Conservation (phyloP, 1,284 basidiomycete species). For the Pseudozyma hubeiensis region DNA sequence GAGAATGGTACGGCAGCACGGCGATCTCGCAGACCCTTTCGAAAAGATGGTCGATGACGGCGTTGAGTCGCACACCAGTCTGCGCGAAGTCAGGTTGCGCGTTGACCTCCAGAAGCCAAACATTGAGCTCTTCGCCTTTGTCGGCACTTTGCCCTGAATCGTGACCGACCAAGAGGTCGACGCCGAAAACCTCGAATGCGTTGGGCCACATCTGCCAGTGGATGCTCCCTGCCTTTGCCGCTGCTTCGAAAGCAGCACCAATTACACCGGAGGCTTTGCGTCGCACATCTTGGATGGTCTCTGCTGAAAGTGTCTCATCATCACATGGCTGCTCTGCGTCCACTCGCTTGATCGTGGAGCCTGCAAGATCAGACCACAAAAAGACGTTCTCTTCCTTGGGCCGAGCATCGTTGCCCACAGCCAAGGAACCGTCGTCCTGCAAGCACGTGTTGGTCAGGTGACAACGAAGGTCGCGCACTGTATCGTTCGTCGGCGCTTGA, state of each 20-base stretch:
- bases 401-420: constrained; percentile 36
- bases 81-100: constrained; percentile 96
- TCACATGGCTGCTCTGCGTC: constrained; percentile 62
- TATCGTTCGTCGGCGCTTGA: constrained; percentile 38
- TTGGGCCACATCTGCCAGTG: constrained; percentile 89
- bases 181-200: constrained; percentile 93
- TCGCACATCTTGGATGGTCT: constrained; percentile 70
- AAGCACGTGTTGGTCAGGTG: constrained; percentile 97
- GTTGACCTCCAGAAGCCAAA: constrained; percentile 89
- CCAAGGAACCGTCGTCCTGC: constrained; percentile 72
- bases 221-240: constrained; percentile 79
- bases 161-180: constrained; percentile 84
- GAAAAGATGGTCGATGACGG: constrained; percentile 85
- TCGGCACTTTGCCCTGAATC: constrained; percentile 17
- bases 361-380: constrained; percentile 53
- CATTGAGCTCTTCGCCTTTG: constrained; percentile 70
- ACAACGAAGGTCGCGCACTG: constrained; percentile 74
- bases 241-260: constrained; percentile 86
- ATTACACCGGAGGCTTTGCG: constrained; percentile 70
- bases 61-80: constrained; percentile 83
- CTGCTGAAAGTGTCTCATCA: constrained; percentile 53
- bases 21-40: constrained; percentile 56
- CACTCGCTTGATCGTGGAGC: constrained; percentile 67
- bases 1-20: constrained; percentile 49
- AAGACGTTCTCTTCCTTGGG: constrained; percentile 59